A percentile compares a stretch with the other conserved stretches of the same genome.
phyloP scores from a whole-genome alignment of 1,139 yeast genomes.

The Zhuliangozyma blackwelliae region DNA sequence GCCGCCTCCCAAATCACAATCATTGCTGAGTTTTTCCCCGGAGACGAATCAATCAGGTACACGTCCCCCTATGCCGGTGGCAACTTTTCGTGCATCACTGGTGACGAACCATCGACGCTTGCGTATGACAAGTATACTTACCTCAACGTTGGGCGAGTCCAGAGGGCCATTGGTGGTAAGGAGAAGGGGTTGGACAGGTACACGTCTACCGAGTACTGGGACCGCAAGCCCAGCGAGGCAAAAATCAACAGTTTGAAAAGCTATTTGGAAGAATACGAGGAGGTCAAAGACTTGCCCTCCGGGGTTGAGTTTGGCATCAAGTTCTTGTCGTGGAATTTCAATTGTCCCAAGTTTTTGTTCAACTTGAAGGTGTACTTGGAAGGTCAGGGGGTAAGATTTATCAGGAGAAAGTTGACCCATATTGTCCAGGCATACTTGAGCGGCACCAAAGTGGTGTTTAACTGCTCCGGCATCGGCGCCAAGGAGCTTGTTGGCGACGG shows the following conservation, averaged over 20 bases:
- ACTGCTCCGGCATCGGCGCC: conserved; percentile 70
- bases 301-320: conserved; percentile 51
- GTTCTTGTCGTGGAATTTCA: conserved; percentile 62
- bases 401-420: conserved; percentile 42
- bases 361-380: conserved; percentile 40
- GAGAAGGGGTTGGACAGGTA: conserved; percentile 51
- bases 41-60: conserved; percentile 64
- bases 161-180: conserved; percentile 46
- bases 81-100: conserved; percentile 63
- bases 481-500: conserved; percentile 51
- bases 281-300: conserved; percentile 36
- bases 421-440: conserved; percentile 49
- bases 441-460: conserved; percentile 48
- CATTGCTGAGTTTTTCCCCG: conserved; percentile 64
- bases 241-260: conserved; percentile 42
- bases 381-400: conserved; percentile 46
- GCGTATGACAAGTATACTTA: conserved; percentile 55
- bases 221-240: conserved; percentile 33
- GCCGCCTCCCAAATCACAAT: conserved; percentile 48
- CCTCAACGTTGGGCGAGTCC: conserved; percentile 39
- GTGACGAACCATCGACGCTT: conserved; percentile 49
- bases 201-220: conserved; percentile 56
- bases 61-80: conserved; percentile 86
- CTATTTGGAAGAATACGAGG: conserved; percentile 43
- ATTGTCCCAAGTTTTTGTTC: conserved; percentile 55